These are phyloP conservation scores for Yamadazyma laniorum DNA, from an alignment of 805 yeast genomes.

Conservation along the genomic window DNA sequence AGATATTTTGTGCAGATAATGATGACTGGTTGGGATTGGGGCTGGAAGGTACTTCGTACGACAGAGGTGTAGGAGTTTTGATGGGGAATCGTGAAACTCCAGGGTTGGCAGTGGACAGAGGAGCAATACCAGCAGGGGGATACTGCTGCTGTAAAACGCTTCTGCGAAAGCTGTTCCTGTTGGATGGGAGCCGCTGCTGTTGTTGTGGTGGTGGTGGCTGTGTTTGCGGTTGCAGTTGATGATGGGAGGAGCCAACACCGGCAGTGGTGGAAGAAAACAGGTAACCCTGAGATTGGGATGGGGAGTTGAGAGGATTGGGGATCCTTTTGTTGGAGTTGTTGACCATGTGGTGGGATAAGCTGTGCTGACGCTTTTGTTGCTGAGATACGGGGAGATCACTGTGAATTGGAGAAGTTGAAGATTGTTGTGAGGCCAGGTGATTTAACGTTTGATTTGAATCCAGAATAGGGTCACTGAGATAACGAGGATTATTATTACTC, in stretches of 20 bases:
- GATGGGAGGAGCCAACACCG: background rate
- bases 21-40: slow-evolving; percentile 30
- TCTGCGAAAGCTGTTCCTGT: slow-evolving; percentile 13
- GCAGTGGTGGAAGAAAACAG: background rate
- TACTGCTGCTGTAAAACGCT: slow-evolving; percentile 14
- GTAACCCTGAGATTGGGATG: slow-evolving; percentile 1
- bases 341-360: slow-evolving; percentile 33
- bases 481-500: slow-evolving; percentile 18
- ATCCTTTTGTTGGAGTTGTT: slow-evolving; percentile 35
- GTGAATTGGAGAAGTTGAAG: background rate
- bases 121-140: background rate
- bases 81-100: slow-evolving; percentile 1
- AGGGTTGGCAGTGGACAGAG: too few relatives aligned
- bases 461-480: slow-evolving; percentile 8
- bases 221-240: background rate
- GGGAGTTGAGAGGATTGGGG: slow-evolving; percentile 17
- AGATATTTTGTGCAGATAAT: slow-evolving; percentile 28
- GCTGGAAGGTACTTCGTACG: slow-evolving; percentile 41
- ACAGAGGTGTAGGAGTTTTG: slow-evolving; percentile 42
- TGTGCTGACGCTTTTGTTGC: slow-evolving; percentile 42
- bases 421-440: slow-evolving; percentile 1
- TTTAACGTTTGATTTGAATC: background rate
- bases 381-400: slow-evolving; percentile 4
- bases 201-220: background rate
- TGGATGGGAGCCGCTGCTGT: background rate